Evolutionary conservation across 2,329 filamentous ascomycete genomes (phyloP).

Genomic region (Capronia coronata): DNA sequence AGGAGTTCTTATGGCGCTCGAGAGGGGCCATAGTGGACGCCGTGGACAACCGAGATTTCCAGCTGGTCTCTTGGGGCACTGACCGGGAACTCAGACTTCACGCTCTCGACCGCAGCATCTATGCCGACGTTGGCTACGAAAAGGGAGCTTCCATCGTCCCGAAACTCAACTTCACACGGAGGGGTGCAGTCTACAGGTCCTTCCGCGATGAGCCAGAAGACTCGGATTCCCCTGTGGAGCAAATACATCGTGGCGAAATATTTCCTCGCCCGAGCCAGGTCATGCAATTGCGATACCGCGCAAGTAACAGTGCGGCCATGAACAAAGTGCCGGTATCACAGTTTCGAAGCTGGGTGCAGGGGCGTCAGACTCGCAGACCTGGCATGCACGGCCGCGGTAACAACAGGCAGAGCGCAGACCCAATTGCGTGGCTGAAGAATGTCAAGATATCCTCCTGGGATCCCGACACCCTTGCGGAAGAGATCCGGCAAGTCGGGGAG

Average conservation of each 20-base stretch:
- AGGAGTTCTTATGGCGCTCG: conserved; percentile 85
- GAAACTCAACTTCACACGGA: conserved; percentile 67
- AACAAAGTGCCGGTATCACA: conserved; percentile 48
- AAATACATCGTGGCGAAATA: conserved; percentile 25
- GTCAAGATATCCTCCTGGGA: conserved; percentile 54
- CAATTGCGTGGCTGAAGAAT: conserved; percentile 60
- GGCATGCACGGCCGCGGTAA: conserved; percentile 45
- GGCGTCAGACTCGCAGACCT: conserved; percentile 43
- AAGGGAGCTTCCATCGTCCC: conserved; percentile 61
- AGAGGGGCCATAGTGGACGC: conserved; percentile 63
- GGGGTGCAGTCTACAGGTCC: conserved; percentile 76
- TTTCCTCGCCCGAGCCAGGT: conserved; percentile 16
- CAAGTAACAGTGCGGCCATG: conserved; percentile 39
- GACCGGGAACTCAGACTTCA: conserved; percentile 78
- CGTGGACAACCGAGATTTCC: conserved; percentile 81
- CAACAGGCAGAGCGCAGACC: conserved; percentile 48
- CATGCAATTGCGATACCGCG: conserved; percentile 28
- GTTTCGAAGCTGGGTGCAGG: conserved; percentile 38
- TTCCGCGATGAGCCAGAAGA: conserved; percentile 66
- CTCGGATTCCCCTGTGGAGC: conserved; percentile 35
- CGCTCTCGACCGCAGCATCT: conserved; percentile 57
- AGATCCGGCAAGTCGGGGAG: conserved; percentile 55
- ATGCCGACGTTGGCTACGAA: conserved; percentile 64
- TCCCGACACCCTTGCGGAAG: conserved; percentile 52
- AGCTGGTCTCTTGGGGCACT: conserved; percentile 86